These are phyloP conservation scores for Quercus bicolor DNA, from an alignment of 306 rosid genomes.

Conservation along the genomic window DNA sequence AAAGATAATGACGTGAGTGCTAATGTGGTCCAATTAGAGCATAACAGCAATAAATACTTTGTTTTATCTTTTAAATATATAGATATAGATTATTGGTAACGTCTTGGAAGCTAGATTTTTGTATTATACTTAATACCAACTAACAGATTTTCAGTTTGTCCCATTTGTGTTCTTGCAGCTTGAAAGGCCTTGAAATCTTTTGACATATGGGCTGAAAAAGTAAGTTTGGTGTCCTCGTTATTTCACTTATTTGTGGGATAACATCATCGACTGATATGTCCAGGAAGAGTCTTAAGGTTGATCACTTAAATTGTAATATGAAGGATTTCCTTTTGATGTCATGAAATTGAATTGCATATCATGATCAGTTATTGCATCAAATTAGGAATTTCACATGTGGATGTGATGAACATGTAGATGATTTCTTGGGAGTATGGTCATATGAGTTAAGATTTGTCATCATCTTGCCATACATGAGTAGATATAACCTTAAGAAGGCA, in stretches of 20 bases:
- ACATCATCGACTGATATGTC: slow-evolving; percentile 55
- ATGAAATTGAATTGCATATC: too few relatives aligned
- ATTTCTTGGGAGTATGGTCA: too few relatives aligned
- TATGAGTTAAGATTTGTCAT: too few relatives aligned
- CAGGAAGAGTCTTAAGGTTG: slow-evolving; percentile 52
- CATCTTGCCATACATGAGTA: too few relatives aligned
- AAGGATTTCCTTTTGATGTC: too few relatives aligned
- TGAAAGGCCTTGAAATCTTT: slow-evolving; percentile 82
- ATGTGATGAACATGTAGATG: too few relatives aligned
- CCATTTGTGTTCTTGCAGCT: slow-evolving; percentile 50
- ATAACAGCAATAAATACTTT: rapidly evolving
- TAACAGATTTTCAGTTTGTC: not conserved
- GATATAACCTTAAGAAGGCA: too few relatives aligned
- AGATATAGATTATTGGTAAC: not conserved
- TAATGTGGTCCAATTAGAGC: too few relatives aligned
- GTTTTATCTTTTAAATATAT: not conserved
- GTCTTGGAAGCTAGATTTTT: not conserved
- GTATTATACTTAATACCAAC: not conserved
- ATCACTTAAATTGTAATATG: slow-evolving; percentile 10
- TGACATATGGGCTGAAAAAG: slow-evolving; percentile 61
- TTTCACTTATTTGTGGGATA: slow-evolving; percentile 44
- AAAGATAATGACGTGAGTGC: too few relatives aligned
- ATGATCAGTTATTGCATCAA: too few relatives aligned
- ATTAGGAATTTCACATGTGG: too few relatives aligned
- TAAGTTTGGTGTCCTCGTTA: slow-evolving; percentile 58